Base-by-base conservation (phyloP, 306 rosid species). In the Cyclanthera cordifolia region DNA sequence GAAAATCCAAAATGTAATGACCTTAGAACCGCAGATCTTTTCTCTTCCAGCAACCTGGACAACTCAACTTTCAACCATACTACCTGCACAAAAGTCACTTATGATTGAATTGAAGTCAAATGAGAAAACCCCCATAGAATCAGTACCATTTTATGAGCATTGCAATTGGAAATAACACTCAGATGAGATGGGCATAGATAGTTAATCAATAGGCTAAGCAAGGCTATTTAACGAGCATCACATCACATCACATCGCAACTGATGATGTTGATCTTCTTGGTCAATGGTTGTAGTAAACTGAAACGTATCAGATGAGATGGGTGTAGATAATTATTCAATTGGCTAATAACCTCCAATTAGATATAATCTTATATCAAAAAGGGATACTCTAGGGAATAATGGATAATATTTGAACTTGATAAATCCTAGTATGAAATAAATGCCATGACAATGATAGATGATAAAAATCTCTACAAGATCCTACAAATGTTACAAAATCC, bases 11-110 rank as follows among this genome's bases (percentile, higher is more conserved):
- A 12, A 28, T 52, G 57, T 43, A 30, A 37, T 47, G 76, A 89
- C 99, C 99, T 86, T 79, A 93, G 89, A 75, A 86, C 45, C 65
- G 95, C 81, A 79, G 90, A 75, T 87, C 95, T 87, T 85, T 90
- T 90, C 75, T 93, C 99, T 85, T 90, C 99, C 84, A 93, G 85
- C 82, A 87, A 73, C 77, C 87, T 82, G 84, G 96, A 90, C 72
- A 93, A 53, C 74, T 93, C 99, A 24, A 83, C 99, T 88, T 93
- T 93, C 88, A 90, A 70, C 91, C 87, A 93, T 75, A 76, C 85
- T 73, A 87, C 99, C 95, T 93, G 84, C 88, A 83, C 79, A 82
- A 43, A 76, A 76, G 81, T 80, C 77, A 74, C 77, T 53, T 78
- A 78, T 71, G 77, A 75, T 67, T 75, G 75, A 75, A 83, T 70